A percentile compares a stretch with the other conserved stretches of the same genome.
Evolutionary conservation across 352 stramenopile genomes (phyloP).

Genomic region (Globisporangium solare): DNA sequence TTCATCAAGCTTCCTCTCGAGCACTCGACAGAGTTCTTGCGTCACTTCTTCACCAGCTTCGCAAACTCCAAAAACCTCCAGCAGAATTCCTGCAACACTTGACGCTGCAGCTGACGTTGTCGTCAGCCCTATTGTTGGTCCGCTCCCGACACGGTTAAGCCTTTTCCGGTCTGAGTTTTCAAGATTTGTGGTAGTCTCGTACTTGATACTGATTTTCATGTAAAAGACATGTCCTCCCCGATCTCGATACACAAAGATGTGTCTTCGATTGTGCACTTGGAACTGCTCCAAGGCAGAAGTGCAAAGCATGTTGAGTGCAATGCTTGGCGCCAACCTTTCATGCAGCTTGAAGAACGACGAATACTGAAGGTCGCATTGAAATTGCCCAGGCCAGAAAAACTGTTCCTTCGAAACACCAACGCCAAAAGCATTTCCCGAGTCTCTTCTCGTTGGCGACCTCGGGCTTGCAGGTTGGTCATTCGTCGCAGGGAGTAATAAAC

Average conservation of each 20-base stretch:
- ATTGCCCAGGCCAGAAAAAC: constrained; percentile 87
- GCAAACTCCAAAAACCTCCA: constrained; percentile 84
- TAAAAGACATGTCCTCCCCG: constrained; percentile 85
- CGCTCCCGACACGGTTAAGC: constrained; percentile 11
- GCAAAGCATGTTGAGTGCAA: constrained; percentile 79
- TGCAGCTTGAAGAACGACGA: constrained; percentile 75
- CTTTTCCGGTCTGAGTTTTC: constrained; percentile 10
- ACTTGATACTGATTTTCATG: constrained; percentile 79
- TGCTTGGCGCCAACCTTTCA: constrained; percentile 68
- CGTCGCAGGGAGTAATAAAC: constrained; percentile 53
- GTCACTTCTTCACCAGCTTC: constrained; percentile 79
- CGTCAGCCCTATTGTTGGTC: neutral
- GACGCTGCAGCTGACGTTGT: constrained; percentile 1
- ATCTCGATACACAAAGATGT: constrained; percentile 87
- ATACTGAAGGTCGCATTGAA: constrained; percentile 81
- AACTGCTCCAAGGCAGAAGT: constrained; percentile 86
- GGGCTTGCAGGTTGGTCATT: constrained; percentile 31
- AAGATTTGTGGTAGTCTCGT: constrained; percentile 11
- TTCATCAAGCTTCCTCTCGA: constrained; percentile 87
- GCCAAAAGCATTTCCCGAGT: constrained; percentile 23
- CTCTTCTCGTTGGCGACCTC: constrained; percentile 30
- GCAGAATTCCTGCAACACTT: constrained; percentile 42
- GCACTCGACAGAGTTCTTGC: constrained; percentile 67
- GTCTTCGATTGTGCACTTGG: constrained; percentile 84
- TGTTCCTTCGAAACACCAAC: constrained; percentile 19